These are phyloP conservation scores for Coprinopsis strossmayeri DNA, from an alignment of 768 basidiomycete species.

Conservation along the genomic window DNA sequence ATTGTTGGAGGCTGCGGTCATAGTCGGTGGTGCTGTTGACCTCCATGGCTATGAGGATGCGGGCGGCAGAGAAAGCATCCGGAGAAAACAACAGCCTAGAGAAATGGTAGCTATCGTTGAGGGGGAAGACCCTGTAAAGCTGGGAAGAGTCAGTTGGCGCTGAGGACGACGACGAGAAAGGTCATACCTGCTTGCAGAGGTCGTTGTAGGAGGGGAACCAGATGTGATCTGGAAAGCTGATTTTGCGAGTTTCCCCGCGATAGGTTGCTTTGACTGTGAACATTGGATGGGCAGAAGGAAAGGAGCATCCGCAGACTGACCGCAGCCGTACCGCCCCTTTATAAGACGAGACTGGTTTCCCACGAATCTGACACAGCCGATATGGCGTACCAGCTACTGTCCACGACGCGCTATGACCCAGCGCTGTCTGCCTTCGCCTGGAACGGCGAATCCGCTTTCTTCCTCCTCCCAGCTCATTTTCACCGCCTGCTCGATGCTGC, in stretches of 20 bases:
- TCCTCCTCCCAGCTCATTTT: constrained; percentile 56
- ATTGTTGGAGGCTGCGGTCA: constrained; percentile 38
- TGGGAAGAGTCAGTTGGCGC: constrained; percentile 23
- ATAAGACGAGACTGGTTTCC: background rate
- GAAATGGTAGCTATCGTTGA: constrained; percentile 52
- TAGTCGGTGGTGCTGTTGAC: constrained; percentile 58
- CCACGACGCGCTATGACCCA: constrained; percentile 56
- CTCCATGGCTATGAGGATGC: constrained; percentile 57
- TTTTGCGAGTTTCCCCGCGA: constrained; percentile 59
- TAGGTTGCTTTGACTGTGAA: constrained; percentile 81
- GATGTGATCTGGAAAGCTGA: constrained; percentile 44
- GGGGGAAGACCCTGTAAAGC: constrained; percentile 68
- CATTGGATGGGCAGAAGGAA: constrained; percentile 39
- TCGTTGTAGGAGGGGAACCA: constrained; percentile 59
- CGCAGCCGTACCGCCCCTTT: background rate
- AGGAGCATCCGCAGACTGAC: constrained; percentile 11
- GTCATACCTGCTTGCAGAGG: constrained; percentile 55
- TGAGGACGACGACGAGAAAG: constrained; percentile 3
- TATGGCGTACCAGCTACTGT: constrained; percentile 31
- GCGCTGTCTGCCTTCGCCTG: constrained; percentile 37
- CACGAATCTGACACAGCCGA: background rate
- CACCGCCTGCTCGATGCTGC: constrained; percentile 39
- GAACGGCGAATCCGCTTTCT: constrained; percentile 58
- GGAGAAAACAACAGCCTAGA: constrained; percentile 68
- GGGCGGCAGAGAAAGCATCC: constrained; percentile 41